phyloP scores from a whole-genome alignment of 345 rosid genomes.

The Eutrema japonicum region DNA sequence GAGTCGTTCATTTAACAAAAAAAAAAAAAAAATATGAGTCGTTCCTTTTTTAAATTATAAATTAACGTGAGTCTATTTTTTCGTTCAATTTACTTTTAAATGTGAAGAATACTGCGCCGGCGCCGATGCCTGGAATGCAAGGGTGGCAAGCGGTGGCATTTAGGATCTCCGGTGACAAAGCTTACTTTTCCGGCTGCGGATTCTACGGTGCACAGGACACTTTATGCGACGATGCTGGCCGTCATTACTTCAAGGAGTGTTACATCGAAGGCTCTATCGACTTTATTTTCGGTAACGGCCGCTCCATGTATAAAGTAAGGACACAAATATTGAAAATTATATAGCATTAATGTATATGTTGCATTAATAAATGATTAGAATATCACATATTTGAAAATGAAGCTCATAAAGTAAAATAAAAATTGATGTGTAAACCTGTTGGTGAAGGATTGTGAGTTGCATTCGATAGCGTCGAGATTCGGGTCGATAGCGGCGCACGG shows the following conservation, averaged over 20 bases:
- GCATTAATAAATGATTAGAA: not conserved
- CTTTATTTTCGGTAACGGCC: constrained; percentile 93
- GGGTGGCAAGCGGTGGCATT: constrained; percentile 97
- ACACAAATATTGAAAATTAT: not conserved
- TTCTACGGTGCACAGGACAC: constrained; percentile 97
- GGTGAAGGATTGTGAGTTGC: constrained; percentile 86
- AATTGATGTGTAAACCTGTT: not conserved
- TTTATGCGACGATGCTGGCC: constrained; percentile 89
- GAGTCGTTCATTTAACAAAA: too few relatives aligned
- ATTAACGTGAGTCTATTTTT: not conserved
- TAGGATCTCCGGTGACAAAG: constrained; percentile 91
- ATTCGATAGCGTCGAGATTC: constrained; percentile 86
- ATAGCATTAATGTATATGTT: not conserved
- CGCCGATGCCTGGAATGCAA: constrained; percentile 91
- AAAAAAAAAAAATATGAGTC: too few relatives aligned
- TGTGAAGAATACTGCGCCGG: constrained; percentile 86
- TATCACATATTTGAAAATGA: not conserved
- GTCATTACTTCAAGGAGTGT: constrained; percentile 90
- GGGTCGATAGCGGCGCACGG: constrained; percentile 95
- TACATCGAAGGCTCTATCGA: constrained; percentile 94
- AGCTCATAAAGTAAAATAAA: not conserved
- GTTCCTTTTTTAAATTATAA: not conserved
- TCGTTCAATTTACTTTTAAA: not conserved
- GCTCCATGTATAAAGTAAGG: constrained; percentile 89
- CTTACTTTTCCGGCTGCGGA: constrained; percentile 86